Percentiles rank a stretch among this genome's conserved stretches.
These are phyloP conservation scores for Thalassiosira gravida DNA, from an alignment of 352 stramenopile genomes.

Conservation along the genomic window DNA sequence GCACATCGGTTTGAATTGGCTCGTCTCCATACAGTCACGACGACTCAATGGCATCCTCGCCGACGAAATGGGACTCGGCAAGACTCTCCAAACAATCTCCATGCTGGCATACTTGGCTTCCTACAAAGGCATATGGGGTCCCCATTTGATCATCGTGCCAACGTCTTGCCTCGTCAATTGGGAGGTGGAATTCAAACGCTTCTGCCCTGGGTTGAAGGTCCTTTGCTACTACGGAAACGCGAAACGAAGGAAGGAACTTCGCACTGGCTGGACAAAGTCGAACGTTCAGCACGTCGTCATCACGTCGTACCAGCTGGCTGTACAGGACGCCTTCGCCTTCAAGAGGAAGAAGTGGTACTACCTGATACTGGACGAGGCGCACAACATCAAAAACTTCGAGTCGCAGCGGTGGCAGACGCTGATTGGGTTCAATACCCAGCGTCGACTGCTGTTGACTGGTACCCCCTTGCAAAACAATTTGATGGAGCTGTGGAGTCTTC, in stretches of 20 bases:
- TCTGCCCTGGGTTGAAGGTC: conserved; percentile 95
- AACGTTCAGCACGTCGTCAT: conserved; percentile 96
- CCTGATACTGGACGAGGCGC: conserved; percentile 97
- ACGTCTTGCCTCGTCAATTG: conserved; percentile 98
- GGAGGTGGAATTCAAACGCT: conserved; percentile 98
- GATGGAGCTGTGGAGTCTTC: conserved; percentile 96
- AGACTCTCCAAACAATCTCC: conserved; percentile 99
- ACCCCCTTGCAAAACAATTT: conserved; percentile 98
- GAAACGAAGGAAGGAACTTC: conserved; percentile 92
- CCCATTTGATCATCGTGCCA: conserved; percentile 97
- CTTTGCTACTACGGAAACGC: conserved; percentile 98
- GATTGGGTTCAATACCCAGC: conserved; percentile 95
- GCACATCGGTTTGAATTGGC: conserved; percentile 94
- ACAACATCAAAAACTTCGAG: conserved; percentile 99
- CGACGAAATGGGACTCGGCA: conserved; percentile 91
- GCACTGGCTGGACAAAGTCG: conserved; percentile 94
- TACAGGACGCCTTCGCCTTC: conserved; percentile 96
- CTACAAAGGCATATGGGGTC: conserved; percentile 93
- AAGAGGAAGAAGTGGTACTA: conserved; percentile 99
- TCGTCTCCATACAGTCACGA: conserved; percentile 95
- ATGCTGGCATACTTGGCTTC: conserved; percentile 94
- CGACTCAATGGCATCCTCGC: conserved; percentile 98
- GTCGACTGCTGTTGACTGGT: conserved; percentile 91
- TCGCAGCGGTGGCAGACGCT: conserved; percentile 97
- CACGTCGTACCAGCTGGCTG: conserved; percentile 97